Base-by-base conservation (phyloP, 2,329 filamentous ascomycete species). In the Mycosphaerella sp. region DNA sequence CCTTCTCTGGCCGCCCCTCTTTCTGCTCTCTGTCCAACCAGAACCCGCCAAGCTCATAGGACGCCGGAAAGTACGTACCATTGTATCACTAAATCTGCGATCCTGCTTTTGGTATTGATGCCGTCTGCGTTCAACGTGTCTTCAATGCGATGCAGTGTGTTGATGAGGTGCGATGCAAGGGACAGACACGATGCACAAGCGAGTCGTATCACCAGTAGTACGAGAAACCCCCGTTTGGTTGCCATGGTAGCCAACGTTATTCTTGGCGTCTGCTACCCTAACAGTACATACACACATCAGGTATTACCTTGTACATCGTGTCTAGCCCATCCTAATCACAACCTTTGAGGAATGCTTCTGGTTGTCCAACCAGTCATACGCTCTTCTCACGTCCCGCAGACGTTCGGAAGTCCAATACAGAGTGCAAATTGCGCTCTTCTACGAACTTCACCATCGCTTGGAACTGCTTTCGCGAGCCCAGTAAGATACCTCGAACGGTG, bases 371-470 rank as follows among this genome's bases (percentile, higher is more conserved):
- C 65, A 62, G 21, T 66, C 59, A 39, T 66, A 67, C 3, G 65
- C 66, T 14, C 55, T 54, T 25, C 56, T 55, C 0, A 58, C 54
- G 7, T 67, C 57, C 9, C 63, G 55, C 41, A 72, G 68, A 10
- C 7, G 67, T 63, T 40, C 56, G 59, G 45, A 71, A 68, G 4
- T 72, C 65, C 6, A 71, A 62, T 1, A 68, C 66, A 16, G 56
- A 54, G 14, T 49, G 46, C 12, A 60, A 12, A 16, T 52, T 49
- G 17, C 44, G 55, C 44, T 59, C 55, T 32, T 57, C 55, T 10
- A 61, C 52, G 35, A 59, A 58, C 27, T 27, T 36, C 1, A 59
- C 47, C 50, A 60, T 53, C 1, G 59, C 53, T 39, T 37, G 44
- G 35, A 59, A 54, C 30, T 57, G 54, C 45, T 45, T 17, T 34